Conservation (phyloP, 2,329 filamentous ascomycete species). For the Hypoxylon sp. region DNA sequence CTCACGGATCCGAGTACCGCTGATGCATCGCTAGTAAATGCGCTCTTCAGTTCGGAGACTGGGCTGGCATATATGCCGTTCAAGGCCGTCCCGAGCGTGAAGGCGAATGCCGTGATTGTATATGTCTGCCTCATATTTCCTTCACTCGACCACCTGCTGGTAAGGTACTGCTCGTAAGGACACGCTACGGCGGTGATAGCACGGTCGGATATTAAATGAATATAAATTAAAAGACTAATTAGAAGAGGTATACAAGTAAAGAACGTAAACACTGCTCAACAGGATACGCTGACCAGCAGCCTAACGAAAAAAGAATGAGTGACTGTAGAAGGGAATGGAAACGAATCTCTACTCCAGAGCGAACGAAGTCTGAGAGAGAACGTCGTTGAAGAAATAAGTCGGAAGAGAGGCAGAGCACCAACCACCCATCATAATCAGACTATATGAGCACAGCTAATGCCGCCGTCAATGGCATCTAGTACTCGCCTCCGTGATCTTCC, state of each 20-base stretch:
- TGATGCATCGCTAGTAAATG: not conserved
- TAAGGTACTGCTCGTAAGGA: not conserved
- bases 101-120: slow-evolving; percentile 24
- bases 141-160: slow-evolving; percentile 1
- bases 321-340: slow-evolving; percentile 11
- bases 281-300: slow-evolving; percentile 35
- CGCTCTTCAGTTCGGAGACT: slow-evolving; percentile 1
- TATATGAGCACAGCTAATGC: slow-evolving; percentile 27
- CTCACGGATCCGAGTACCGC: not conserved
- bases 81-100: slow-evolving; percentile 29
- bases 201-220: slow-evolving; percentile 5
- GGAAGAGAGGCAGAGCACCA: slow-evolving; percentile 9
- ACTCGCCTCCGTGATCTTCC: slow-evolving; percentile 24
- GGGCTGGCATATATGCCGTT: slow-evolving; percentile 28
- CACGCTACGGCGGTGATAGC: not conserved
- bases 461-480: slow-evolving; percentile 14
- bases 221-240: slow-evolving; percentile 5
- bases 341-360: slow-evolving; percentile 8
- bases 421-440: slow-evolving; percentile 17
- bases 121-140: slow-evolving; percentile 35
- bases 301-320: slow-evolving; percentile 14
- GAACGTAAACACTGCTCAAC: slow-evolving; percentile 33
- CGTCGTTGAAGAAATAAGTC: slow-evolving; percentile 13
- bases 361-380: slow-evolving; percentile 14
- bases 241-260: slow-evolving; percentile 7